These are phyloP conservation scores for Blastobotrys buckinghamii DNA, from an alignment of 1,139 yeast species.

Conservation along the genomic window DNA sequence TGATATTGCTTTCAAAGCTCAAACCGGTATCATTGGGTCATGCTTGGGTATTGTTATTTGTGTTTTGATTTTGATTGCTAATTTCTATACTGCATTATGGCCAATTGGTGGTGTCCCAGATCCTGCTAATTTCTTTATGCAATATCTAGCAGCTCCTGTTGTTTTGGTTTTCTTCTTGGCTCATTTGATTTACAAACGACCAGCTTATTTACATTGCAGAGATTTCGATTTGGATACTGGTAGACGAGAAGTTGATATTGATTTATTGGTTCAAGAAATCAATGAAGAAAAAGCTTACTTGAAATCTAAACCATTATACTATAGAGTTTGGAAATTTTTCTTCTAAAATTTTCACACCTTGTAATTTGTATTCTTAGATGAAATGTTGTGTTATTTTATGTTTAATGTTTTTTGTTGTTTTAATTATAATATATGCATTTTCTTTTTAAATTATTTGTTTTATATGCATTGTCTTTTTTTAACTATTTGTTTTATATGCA, in stretches of 20 bases:
- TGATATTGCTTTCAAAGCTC: conserved; percentile 67
- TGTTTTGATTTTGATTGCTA: conserved; percentile 62
- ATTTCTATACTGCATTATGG: conserved; percentile 73
- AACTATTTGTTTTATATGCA: too few relatives aligned
- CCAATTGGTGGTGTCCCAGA: conserved; percentile 47
- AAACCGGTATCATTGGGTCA: conserved; percentile 57
- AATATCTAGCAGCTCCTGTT: conserved; percentile 51
- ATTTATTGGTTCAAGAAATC: conserved; percentile 45
- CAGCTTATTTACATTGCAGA: conserved; percentile 38
- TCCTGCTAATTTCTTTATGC: conserved; percentile 48
- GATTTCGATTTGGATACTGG: conserved; percentile 54
- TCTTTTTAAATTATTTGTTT: too few relatives aligned
- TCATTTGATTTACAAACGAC: conserved; percentile 45
- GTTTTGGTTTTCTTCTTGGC: conserved; percentile 44
- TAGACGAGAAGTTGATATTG: conserved; percentile 51
- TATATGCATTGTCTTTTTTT: too few relatives aligned
- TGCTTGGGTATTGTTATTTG: not conserved
- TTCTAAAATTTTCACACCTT: too few relatives aligned
- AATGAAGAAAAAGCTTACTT: conserved; percentile 42
- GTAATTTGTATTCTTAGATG: too few relatives aligned
- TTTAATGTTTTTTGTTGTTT: too few relatives aligned
- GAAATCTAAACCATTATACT: conserved; percentile 33
- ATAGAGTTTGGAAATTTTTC: conserved; percentile 38
- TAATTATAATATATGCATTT: too few relatives aligned
- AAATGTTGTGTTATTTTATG: too few relatives aligned